Base-by-base conservation (phyloP, 2,329 filamentous ascomycete species). In the Colletotrichum tropicale region DNA sequence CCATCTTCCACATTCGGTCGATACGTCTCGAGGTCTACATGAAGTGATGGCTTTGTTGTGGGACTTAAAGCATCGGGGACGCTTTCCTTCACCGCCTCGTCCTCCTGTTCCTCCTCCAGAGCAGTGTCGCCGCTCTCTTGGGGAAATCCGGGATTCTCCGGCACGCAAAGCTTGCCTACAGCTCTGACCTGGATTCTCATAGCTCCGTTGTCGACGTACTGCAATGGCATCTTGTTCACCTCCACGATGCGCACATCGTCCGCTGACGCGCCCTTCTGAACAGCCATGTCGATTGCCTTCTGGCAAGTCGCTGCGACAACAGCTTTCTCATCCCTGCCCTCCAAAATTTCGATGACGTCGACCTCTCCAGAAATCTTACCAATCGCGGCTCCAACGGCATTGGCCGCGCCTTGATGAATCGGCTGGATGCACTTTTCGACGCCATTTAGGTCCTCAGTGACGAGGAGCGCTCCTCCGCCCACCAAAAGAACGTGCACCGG, bases 311-410 rank as follows among this genome's bases (percentile, higher is more conserved):
- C 84, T 26, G 84, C 82, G 4, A 88, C 81, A 1, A 87, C 82
- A 0, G 81, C 80, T 70, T 85, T 82, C 34, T 85, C 82, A 5
- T 84, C 79, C 3, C 83, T 83, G 5, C 83, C 84, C 26, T 86
- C 84, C 18, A 86, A 78, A 12, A 88, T 86, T 75, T 89, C 85
- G n/a, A 91, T 87, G 2, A 87, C 82, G 71, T 92, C 90, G 3
- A 91, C 83, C 12, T 87, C 86, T 1, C 89, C 89, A 4, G 87
- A 87, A 1, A 91, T 87, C 69, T 89, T 89, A 4, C 89, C 89
- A 36, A 91, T 91, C 0, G 91, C 91, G 1, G 91, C 91, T 8
- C 91, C 91, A 4, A 93, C 88, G 0, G 91, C 91, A 80, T 92
- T 93, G 5, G 91, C 91, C 1, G 89, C 89, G 71, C 89, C 89